phyloP scores from a whole-genome alignment of 2,329 filamentous ascomycete species.

The Coniosporium tulheliwenetii region DNA sequence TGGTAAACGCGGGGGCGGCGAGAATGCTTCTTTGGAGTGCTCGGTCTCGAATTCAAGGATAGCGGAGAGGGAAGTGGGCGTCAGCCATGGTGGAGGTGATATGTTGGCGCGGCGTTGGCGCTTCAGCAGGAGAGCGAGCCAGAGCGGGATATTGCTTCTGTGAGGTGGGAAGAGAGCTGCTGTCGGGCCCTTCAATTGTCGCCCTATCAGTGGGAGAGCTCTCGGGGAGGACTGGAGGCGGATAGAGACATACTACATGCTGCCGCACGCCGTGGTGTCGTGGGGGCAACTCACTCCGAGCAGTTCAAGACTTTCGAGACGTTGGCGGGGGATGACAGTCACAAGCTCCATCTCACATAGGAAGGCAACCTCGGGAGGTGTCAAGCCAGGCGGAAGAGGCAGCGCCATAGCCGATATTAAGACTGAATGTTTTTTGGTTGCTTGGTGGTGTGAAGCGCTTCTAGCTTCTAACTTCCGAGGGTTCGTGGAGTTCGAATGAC shows the following conservation, averaged over 20 bases:
- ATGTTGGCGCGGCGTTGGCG: conserved; percentile 91
- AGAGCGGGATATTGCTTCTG: conserved; percentile 66
- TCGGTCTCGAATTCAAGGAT: conserved; percentile 74
- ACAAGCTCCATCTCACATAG: conserved; percentile 96
- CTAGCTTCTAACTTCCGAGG: too few species aligned
- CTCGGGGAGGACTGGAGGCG: conserved; percentile 7
- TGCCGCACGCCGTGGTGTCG: not conserved
- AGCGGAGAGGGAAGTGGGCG: conserved; percentile 54
- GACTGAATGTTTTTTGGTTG: too few species aligned
- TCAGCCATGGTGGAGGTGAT: conserved; percentile 77
- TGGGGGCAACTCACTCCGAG: conserved; percentile 54
- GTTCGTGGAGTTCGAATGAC: too few species aligned
- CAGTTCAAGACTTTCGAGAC: conserved; percentile 71
- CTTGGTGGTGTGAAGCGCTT: too few species aligned
- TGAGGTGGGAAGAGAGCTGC: conserved; percentile 66
- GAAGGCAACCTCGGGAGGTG: conserved; percentile 81
- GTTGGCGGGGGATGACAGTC: conserved; percentile 80
- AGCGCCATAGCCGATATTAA: conserved; percentile 36
- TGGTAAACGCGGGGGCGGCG: conserved; percentile 56
- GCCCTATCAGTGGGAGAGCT: conserved; percentile 1
- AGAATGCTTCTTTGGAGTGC: conserved; percentile 55
- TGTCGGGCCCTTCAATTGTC: conserved; percentile 50
- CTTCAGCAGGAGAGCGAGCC: conserved; percentile 90
- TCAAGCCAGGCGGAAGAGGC: conserved; percentile 49
- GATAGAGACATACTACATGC: conserved; percentile 1